Percentiles rank a stretch among this genome's conserved stretches.
Evolutionary conservation across 805 yeast species (phyloP).

Genomic region (Yamadazyma insecticola): DNA sequence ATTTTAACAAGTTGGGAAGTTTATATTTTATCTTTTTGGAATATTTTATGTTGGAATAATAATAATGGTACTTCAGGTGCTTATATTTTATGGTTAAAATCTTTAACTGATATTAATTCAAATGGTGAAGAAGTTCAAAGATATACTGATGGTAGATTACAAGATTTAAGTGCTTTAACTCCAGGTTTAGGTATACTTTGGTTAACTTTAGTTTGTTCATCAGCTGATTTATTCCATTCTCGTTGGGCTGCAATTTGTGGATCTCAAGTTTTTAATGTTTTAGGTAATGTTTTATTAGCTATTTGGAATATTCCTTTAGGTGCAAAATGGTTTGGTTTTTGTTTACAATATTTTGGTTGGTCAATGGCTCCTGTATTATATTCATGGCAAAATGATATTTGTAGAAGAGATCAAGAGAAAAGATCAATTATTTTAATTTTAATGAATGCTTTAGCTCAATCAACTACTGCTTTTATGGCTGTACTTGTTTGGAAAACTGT

Average conservation of each 20-base stretch:
- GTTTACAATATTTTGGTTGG: conserved; percentile 57
- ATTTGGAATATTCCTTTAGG: conserved; percentile 53
- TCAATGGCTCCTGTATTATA: conserved; percentile 60
- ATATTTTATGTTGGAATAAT: conserved; percentile 60
- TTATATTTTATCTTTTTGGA: conserved; percentile 51
- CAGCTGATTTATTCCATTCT: conserved; percentile 39
- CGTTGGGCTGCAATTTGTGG: conserved; percentile 52
- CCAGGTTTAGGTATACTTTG: conserved; percentile 41
- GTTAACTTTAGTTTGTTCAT: conserved; percentile 31
- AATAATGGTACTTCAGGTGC: conserved; percentile 45
- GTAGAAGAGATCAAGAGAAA: conserved; percentile 52
- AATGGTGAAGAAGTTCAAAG: conserved; percentile 16
- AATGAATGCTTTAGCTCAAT: conserved; percentile 51
- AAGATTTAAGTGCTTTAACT: conserved; percentile 42
- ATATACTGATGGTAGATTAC: conserved; percentile 28
- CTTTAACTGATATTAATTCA: conserved; percentile 20
- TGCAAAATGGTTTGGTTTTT: conserved; percentile 66
- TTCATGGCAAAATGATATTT: conserved; percentile 54
- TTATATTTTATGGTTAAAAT: conserved; percentile 52
- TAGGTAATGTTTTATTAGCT: conserved; percentile 52
- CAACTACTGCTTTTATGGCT: conserved; percentile 51
- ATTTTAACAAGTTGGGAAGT: conserved; percentile 57
- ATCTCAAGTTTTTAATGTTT: conserved; percentile 50
- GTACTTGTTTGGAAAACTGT: conserved; percentile 52
- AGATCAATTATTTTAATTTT: conserved; percentile 55